These are phyloP conservation scores for Ephemerocybe angulata DNA, from an alignment of 768 basidiomycete genomes.

Conservation along the genomic window DNA sequence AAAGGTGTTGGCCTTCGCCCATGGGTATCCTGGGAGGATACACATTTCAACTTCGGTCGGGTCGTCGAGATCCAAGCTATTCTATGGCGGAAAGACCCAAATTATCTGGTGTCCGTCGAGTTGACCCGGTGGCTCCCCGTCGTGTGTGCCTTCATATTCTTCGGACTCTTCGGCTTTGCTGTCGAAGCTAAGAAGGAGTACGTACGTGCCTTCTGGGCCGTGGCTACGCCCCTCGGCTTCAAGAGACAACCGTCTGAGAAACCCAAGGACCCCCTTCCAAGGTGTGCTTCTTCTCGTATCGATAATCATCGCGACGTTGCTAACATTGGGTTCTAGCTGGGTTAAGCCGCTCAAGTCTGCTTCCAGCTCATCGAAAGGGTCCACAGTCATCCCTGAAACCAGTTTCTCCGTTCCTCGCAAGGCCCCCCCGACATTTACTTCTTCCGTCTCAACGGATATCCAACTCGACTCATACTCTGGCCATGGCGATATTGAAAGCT, in stretches of 20 bases:
- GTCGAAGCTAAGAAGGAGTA: constrained; percentile 48
- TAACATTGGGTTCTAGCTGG: not conserved
- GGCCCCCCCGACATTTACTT: not conserved
- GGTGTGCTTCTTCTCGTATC: not conserved
- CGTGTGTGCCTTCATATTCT: constrained; percentile 43
- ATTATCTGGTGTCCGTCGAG: not conserved
- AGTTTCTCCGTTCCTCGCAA: not conserved
- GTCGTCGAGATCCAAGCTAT: constrained; percentile 39
- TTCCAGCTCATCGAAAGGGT: not conserved
- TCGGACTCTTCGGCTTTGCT: constrained; percentile 53
- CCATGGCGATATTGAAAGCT: not conserved
- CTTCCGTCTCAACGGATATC: not conserved
- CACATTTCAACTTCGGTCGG: constrained; percentile 46
- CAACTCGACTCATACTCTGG: not conserved
- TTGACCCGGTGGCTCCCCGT: constrained; percentile 7
- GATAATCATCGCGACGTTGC: not conserved
- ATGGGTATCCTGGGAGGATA: constrained; percentile 50
- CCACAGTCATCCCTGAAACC: no score
- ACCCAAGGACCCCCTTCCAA: not conserved
- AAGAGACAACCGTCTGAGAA: not conserved
- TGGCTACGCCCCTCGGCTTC: constrained; percentile 20
- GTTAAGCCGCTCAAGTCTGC: not conserved
- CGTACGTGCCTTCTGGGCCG: constrained; percentile 16
- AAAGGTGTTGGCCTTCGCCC: constrained; percentile 31
- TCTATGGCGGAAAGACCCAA: constrained; percentile 35